Conservation (phyloP, 176 grass and related monocot genomes). For the Oryza officinalis region DNA sequence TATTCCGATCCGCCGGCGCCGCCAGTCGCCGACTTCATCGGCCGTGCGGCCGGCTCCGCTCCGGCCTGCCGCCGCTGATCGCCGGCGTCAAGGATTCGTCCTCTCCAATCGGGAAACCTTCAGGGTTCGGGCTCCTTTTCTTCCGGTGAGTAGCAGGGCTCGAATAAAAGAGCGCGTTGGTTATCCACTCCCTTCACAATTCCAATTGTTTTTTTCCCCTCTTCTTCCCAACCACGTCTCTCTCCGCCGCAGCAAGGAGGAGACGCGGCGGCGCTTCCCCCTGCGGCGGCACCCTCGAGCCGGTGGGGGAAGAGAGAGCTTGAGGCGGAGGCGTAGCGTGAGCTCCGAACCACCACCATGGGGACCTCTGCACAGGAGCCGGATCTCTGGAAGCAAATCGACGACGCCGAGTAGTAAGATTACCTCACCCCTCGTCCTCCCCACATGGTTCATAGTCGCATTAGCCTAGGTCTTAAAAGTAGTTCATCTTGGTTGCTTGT, state of each 20-base stretch:
- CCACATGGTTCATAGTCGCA: background rate
- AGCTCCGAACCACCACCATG: background rate
- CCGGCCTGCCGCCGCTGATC: background rate
- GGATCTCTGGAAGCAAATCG: conserved; percentile 52
- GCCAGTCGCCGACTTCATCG: background rate
- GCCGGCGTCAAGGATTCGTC: background rate
- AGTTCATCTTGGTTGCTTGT: background rate
- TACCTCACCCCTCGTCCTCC: background rate
- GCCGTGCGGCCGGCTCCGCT: background rate
- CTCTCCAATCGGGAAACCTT: too few relatives aligned
- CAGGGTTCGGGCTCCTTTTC: background rate
- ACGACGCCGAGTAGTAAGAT: conserved; percentile 53
- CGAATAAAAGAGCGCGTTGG: background rate
- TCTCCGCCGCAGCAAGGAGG: background rate
- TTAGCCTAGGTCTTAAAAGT: background rate
- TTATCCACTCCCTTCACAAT: conserved; percentile 18
- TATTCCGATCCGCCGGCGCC: background rate
- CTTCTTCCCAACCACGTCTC: background rate
- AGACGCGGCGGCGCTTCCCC: background rate
- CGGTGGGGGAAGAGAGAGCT: background rate
- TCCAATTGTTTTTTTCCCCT: background rate
- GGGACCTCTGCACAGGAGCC: conserved; percentile 43
- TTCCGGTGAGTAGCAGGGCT: background rate
- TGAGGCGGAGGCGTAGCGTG: background rate
- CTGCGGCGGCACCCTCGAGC: background rate